These are phyloP conservation scores for Penicillium sp. DNA, from an alignment of 2,329 filamentous ascomycete genomes.

Conservation along the genomic window DNA sequence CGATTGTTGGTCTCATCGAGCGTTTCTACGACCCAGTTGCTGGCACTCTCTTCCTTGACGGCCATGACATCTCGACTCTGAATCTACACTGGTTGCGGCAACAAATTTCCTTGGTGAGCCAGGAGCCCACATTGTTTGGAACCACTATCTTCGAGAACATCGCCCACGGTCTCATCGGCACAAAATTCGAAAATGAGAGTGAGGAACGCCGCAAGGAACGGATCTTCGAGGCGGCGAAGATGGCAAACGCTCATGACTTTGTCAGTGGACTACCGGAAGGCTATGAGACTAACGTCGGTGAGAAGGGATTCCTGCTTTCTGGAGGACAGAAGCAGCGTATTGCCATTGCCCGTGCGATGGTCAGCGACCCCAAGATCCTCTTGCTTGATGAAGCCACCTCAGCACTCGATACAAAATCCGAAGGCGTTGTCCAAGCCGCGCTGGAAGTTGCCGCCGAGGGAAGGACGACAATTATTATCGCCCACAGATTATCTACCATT, in stretches of 20 bases:
- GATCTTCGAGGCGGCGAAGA: background rate
- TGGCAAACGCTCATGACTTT: conserved; percentile 9
- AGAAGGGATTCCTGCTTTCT: conserved; percentile 67
- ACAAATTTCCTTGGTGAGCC: conserved; percentile 73
- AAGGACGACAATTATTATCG: conserved; percentile 53
- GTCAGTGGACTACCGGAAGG: conserved; percentile 3
- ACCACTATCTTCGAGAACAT: conserved; percentile 83
- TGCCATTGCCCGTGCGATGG: conserved; percentile 73
- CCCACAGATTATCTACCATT: conserved; percentile 17
- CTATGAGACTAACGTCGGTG: conserved; percentile 5
- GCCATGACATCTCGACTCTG: conserved; percentile 68
- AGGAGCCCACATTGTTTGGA: conserved; percentile 80
- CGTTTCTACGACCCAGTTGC: conserved; percentile 72
- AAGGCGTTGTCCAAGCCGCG: conserved; percentile 11
- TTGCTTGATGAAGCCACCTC: conserved; percentile 80
- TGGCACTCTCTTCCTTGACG: conserved; percentile 72
- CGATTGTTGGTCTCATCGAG: conserved; percentile 6
- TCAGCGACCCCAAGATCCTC: conserved; percentile 68
- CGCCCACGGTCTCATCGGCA: conserved; percentile 57
- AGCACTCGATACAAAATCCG: conserved; percentile 50
- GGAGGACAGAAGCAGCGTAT: conserved; percentile 81
- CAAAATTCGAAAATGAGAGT: conserved; percentile 45
- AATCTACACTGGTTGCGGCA: conserved; percentile 49
- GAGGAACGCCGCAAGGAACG: conserved; percentile 30
- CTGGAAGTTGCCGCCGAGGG: conserved; percentile 7